Base-by-base conservation (phyloP, 805 yeast species). In the Grigorovia jiainica region DNA sequence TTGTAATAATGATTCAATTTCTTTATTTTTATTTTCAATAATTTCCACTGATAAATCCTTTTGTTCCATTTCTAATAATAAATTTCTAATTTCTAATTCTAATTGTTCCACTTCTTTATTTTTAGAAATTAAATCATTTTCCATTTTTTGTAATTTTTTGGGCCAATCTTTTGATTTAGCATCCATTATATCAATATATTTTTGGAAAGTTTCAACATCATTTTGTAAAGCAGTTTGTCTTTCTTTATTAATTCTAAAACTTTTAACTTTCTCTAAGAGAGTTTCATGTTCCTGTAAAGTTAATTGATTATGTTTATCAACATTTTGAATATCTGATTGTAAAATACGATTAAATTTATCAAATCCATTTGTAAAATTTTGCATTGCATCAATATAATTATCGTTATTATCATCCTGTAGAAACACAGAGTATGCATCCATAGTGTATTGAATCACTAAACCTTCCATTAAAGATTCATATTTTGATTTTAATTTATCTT, bases 161-260 rank as follows among this genome's bases (percentile, higher is more conserved):
- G 72, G 68, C 92, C 95, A 83, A 55, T 77, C 79, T 11, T 58
- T 49, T 49, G 78, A 80, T 46, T 85, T 69, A n/a, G 66, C 65
- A 50, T 78, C 75, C 75, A 83, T 79, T 7, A 76, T 69, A 35
- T 76, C 76, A 41, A 83, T 77, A 54, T 82, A 85, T n/a, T 78
- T 80, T 51, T 75, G 72, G 53, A 85, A 82, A 58, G 82, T 82
- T 35, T 66, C 65, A 34, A 82, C 67, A 58, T 87, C 95, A 47
- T 75, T 75, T 48, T 80, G 82, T 42, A 87, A 64, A 1, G 86
- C 83, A 46, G 67, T 68, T 5, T 76, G 61, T 55, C 80, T 78
- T 53, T 73, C 75, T 43, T 72, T 71, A 19, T 80, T 73, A 18
- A 71, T 64, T 38, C 71, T 72, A 29, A 79, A 63, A 16, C 67